Base-by-base conservation (phyloP, 495 filamentous ascomycete species). In the Podospora pseudoanserina region DNA sequence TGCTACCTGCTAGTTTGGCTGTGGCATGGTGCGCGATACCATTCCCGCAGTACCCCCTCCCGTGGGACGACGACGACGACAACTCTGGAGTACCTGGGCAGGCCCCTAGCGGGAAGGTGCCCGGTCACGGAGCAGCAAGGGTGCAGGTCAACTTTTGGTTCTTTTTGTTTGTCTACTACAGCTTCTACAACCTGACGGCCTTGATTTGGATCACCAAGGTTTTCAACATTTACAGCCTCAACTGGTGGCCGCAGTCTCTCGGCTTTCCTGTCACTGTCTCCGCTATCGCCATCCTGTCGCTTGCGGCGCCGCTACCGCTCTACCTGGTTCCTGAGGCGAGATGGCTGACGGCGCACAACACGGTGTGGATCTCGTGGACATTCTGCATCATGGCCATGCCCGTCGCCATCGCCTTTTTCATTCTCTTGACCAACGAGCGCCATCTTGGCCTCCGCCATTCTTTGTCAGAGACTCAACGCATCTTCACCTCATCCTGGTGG, bases 251-350 rank as follows among this genome's bases (percentile, higher is more conserved):
- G 7, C 77, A 81, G 32, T 82, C 82, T 30, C 78, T 88, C 9
- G 87, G 87, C 6, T 88, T 89, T 64, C 84, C 86, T 63, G 91
- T 99, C 54, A 96, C 95, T 3, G 98, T 99, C 77, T 97, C 93
- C 6, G 91, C 97, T 72, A 98, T 99, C 80, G 83, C 98, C 75
- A 93, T 99, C 68, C 92, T 99, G 53, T 96, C 95, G 1, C 97
- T 98, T 72, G 95, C 93, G 65, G 95, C 79, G 5, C 85, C 87
- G 0, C 81, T 89, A 13, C 83, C 86, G n/a, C 71, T 89, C 57
- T 89, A 89, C 71, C 76, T 82, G 39, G 71, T 83, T 49, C 83
- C 82, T 0, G 78, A 84, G 55, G 70, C 80, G 20, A 78, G 77
- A 32, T 85, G 77, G 23, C 63, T 87, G 27, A 83, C 82, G 4